Base-by-base conservation (phyloP, 768 basidiomycete species). In the Mycena galopus region DNA sequence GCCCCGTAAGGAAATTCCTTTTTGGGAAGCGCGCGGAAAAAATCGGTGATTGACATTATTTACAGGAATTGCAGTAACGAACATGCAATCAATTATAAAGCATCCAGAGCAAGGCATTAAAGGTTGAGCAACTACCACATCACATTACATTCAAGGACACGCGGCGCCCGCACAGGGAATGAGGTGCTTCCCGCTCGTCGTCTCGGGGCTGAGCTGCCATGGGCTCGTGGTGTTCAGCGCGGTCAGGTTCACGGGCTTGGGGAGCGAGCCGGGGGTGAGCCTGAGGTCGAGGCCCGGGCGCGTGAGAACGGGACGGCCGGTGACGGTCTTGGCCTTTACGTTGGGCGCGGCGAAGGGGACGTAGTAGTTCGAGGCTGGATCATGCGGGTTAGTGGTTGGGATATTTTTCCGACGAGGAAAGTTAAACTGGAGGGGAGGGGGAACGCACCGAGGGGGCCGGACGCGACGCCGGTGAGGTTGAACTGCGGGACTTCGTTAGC, bases 381-480 rank as follows among this genome's bases (percentile, higher is more conserved):
- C n/a, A n/a, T n/a, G n/a, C n/a, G n/a, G n/a, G n/a, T n/a, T n/a
- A n/a, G n/a, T n/a, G n/a, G n/a, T n/a, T n/a, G n/a, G n/a, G n/a
- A n/a, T n/a, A n/a, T n/a, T n/a, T n/a, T n/a, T n/a, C n/a, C n/a
- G n/a, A n/a, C n/a, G 44, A n/a, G n/a, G 5, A 25, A 12, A 5
- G 23, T 51, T 25, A 10, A 51, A 14, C 23, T 19, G 27, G n/a
- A 12, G 25, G 12, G 35, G 12, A 10, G 12, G 0, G 12, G 25
- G 29, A 27, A 42, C 55, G 39, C n/a, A 67, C 66, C 60, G 5
- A 67, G 44, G 19, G 66, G n/a, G 0, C 66, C 66, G 1, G 66
- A 42, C 21, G 30, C 44, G 66, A 67, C 66, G 30, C 14, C 47
- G 23, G 57, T 51, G 44, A 59, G 57, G 35, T 68, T 68, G 21